Evolutionary conservation across 345 rosid species (phyloP).

Genomic region (Arabidopsis suecica): DNA sequence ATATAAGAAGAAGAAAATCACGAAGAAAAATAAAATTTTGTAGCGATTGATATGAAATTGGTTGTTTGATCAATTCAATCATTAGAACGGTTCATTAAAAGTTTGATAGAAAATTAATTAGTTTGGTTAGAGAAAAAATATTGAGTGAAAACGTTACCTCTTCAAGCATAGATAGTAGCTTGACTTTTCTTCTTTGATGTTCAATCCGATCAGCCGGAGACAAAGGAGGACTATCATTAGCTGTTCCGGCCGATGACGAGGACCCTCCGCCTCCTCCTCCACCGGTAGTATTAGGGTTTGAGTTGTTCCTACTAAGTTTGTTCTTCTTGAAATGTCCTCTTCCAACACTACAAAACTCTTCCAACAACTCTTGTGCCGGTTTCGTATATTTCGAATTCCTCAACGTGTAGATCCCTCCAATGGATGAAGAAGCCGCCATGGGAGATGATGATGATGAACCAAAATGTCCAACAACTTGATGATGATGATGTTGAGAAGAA

Average conservation of each 20-base stretch:
- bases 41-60: background rate
- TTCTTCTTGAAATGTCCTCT: constrained; percentile 53
- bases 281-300: constrained; percentile 48
- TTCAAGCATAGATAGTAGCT: constrained; percentile 89
- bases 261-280: constrained; percentile 39
- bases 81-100: constrained; percentile 24
- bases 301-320: constrained; percentile 35
- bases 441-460: constrained; percentile 53
- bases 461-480: constrained; percentile 39
- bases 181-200: constrained; percentile 90
- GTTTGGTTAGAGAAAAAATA: constrained; percentile 28
- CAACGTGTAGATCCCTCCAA: constrained; percentile 44
- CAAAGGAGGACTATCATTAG: constrained; percentile 55
- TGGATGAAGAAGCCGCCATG: constrained; percentile 39
- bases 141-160: constrained; percentile 63
- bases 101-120: constrained; percentile 9
- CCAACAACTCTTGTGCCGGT: constrained; percentile 85
- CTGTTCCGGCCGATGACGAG: constrained; percentile 25
- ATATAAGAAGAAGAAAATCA: background rate
- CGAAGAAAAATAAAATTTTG: constrained; percentile 4
- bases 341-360: constrained; percentile 91
- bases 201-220: constrained; percentile 82
- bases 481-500: constrained; percentile 45
- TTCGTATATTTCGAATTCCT: constrained; percentile 68
- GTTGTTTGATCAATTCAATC: constrained; percentile 24